Evolutionary conservation across 345 rosid genomes (phyloP), one percentile per base, ranked within the genome.

Genomic region (Eucalyptus sp.): DNA sequence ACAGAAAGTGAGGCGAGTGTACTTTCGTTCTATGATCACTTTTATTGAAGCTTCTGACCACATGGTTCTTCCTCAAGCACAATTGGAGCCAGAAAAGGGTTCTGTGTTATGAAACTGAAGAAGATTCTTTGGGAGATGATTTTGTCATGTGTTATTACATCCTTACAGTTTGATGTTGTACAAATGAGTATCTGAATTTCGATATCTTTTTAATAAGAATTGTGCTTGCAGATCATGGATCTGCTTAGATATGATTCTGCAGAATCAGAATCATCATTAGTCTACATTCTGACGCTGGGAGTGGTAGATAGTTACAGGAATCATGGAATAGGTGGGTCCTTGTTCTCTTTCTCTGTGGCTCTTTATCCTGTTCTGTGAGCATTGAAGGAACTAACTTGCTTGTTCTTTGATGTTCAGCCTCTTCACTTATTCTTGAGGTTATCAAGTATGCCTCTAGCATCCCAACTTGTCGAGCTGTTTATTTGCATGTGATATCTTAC

Each of bases 401-500:
- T 89, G 91, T 62, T 13, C 88, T 76, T 87, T 91, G 27, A 89
- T 83, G 90, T 86, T 92, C 95, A 98, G 99, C 99, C 89, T 84
- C 93, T 89, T 91, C 94, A 17, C 98, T 98, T 89, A 95, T 98
- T 87, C 91, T 91, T 24, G 94, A 94, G 93, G 97, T 97, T 90
- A 91, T 95, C 83, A 94, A 95, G 91, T 95, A 98, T 89, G 95
- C 98, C 88, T 92, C 94, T 44, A 94, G 89, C 86, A 93, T 96
- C 83, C 94, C 95, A 50, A 91, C 92, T 51, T 95, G 99, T 85
- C 94, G 94, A 89, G 99, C 98, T 86, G 96, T 95, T 88, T 98
- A 98, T 92, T 93, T 98, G 96, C 99, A 98, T 87, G 99, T 98
- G 88, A 96, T 96, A 89, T 95, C 99, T 86, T 96, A 97, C 93